Conservation (phyloP, 2,329 filamentous ascomycete genomes). For the Colletotrichum australisinense region DNA sequence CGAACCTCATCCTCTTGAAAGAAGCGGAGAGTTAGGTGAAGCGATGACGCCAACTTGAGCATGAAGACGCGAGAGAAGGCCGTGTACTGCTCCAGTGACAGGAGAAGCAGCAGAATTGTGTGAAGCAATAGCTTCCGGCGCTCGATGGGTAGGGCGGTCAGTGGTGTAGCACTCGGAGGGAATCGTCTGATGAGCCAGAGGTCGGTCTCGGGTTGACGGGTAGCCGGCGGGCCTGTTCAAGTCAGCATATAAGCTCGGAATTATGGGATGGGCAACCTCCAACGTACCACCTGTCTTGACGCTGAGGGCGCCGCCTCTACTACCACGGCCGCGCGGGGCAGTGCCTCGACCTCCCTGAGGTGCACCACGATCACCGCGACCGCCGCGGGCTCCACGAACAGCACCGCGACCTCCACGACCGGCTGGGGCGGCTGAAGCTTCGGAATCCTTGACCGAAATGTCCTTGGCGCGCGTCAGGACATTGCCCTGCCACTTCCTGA, state of each 20-base stretch:
- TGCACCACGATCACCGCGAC: slow-evolving; percentile 36
- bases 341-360: slow-evolving; percentile 27
- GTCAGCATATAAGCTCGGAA: neutral
- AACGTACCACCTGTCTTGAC: slow-evolving; percentile 38
- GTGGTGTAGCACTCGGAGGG: slow-evolving; percentile 68
- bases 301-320: slow-evolving; percentile 24
- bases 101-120: slow-evolving; percentile 75
- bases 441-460: slow-evolving; percentile 64
- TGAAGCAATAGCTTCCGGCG: slow-evolving; percentile 78
- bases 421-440: slow-evolving; percentile 32
- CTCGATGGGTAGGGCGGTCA: slow-evolving; percentile 69
- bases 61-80: slow-evolving; percentile 80
- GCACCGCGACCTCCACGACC: slow-evolving; percentile 50
- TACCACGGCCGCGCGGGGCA: slow-evolving; percentile 29
- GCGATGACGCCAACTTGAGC: slow-evolving; percentile 75
- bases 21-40: slow-evolving; percentile 73
- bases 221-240: neutral
- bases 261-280: neutral
- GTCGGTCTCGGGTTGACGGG: slow-evolving; percentile 50
- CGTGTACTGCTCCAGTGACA: slow-evolving; percentile 83
- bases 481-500: slow-evolving; percentile 82
- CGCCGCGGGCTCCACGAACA: slow-evolving; percentile 38
- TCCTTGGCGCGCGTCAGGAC: slow-evolving; percentile 79
- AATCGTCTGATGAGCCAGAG: slow-evolving; percentile 62
- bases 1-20: slow-evolving; percentile 80